Conservation (phyloP, 306 rosid species). For the Amphicarpaea edgeworthii region DNA sequence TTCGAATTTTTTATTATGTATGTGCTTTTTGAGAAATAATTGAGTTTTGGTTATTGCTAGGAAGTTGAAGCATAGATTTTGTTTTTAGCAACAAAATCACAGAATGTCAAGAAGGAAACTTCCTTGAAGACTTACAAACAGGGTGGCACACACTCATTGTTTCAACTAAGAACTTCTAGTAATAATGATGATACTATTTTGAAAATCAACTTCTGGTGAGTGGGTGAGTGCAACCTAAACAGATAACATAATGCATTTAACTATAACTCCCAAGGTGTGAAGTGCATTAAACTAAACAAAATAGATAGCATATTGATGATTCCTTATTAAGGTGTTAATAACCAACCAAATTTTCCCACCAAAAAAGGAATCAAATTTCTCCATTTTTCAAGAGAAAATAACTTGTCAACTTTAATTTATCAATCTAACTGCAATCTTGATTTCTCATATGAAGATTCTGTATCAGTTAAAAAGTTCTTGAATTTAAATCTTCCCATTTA, state of each 20-base stretch:
- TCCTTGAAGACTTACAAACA: background rate
- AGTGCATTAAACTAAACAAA: too few species aligned
- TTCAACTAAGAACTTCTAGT: background rate
- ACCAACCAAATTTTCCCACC: background rate
- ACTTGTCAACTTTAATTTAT: background rate
- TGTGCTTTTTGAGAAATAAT: background rate
- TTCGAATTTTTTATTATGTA: too few species aligned
- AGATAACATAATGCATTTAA: background rate
- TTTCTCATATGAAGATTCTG: background rate
- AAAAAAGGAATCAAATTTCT: background rate
- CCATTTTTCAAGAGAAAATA: background rate
- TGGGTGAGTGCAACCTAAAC: background rate
- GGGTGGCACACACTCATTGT: background rate
- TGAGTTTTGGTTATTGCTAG: background rate
- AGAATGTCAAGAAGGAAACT: background rate
- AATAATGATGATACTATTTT: background rate
- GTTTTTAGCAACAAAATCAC: background rate
- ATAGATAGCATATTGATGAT: too few species aligned
- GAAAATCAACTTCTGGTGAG: background rate
- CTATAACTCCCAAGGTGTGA: too few species aligned
- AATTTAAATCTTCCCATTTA: background rate
- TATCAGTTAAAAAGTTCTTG: background rate
- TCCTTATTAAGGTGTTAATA: background rate
- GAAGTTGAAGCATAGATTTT: background rate
- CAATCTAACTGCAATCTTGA: background rate